Base-by-base conservation (phyloP, 2,329 filamentous ascomycete species). In the Ceratocystis cacaofunesta region DNA sequence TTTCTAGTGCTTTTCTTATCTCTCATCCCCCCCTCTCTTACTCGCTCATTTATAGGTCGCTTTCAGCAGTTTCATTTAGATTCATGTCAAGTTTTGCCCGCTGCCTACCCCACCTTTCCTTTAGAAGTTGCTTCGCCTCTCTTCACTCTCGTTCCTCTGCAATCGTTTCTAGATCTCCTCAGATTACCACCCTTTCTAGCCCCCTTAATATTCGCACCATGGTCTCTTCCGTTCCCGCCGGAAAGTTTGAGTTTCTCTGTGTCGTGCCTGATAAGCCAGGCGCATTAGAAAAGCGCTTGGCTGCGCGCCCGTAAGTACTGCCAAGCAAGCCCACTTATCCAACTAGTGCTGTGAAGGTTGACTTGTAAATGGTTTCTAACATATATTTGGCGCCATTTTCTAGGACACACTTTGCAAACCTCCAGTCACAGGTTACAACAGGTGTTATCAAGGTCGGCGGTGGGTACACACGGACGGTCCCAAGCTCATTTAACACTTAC, bases 251-350 rank as follows among this genome's bases (percentile, higher is more conserved):
- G 74, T 90, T 85, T 78, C 80, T 90, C 46, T 85, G 86, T 70
- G 78, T 90, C 66, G 72, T 89, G 46, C 87, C 85, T 12, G 87
- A 90, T 74, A 82, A 84, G 73, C 80, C 84, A 1, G 84, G 81
- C 50, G 77, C 74, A 22, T 75, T 80, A 67, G 78, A 79, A 69
- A 87, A 86, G 78, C 78, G 87, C 65, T 75, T 88, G 30, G 81
- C 84, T 69, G 79, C 85, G 58, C 78, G 84, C 68, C 73, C 78
- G 83, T 86, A 73, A 70, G 81, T 77, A 8, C 19, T 17, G 19
- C n/a, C 55, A n/a, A 5, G 12, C 12, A 48, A 19, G 12, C 52
- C 19, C 36, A 6, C 17, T 58, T n/a, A 44, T 4, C 15, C 15
- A 1, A 1, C 3, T 12, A 41, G 10, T 58, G 28, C 15, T 15